Percentiles rank a stretch among this genome's conserved stretches.
These are phyloP conservation scores for Coleophoma cylindrospora DNA, from an alignment of 2,329 filamentous ascomycete genomes.

Conservation along the genomic window DNA sequence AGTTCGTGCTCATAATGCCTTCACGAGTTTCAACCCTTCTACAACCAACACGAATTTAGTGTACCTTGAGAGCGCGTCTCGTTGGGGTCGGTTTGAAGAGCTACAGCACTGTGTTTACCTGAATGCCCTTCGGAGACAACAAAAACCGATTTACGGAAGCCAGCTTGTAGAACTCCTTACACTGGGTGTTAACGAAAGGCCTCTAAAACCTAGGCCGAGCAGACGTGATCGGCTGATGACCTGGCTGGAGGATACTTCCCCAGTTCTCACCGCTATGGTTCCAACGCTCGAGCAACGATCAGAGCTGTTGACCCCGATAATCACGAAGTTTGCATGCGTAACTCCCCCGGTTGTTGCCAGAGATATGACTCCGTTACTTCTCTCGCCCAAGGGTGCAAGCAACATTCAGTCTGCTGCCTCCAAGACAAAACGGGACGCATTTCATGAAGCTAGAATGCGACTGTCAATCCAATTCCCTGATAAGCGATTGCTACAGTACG, in stretches of 20 bases:
- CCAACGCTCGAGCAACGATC: conserved; percentile 70
- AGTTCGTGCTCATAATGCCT: conserved; percentile 49
- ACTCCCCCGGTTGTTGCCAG: conserved; percentile 84
- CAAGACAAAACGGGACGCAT: conserved; percentile 68
- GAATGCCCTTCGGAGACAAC: conserved; percentile 75
- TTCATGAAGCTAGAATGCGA: conserved; percentile 89
- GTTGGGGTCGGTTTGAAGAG: conserved; percentile 69
- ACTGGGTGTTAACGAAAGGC: conserved; percentile 54
- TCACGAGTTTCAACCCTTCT: conserved; percentile 54
- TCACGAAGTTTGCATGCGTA: conserved; percentile 87
- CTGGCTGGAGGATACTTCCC: conserved; percentile 71
- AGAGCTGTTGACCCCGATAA: conserved; percentile 63
- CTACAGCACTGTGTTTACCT: conserved; percentile 77
- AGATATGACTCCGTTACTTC: conserved; percentile 64
- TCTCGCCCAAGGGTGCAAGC: conserved; percentile 55
- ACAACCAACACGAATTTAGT: conserved; percentile 65
- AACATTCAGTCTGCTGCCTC: conserved; percentile 51
- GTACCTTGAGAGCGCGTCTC: conserved; percentile 66
- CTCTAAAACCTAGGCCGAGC: conserved; percentile 54
- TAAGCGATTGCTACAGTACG: conserved; percentile 91
- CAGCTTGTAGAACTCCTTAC: conserved; percentile 72
- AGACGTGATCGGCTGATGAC: conserved; percentile 59
- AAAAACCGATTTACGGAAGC: conserved; percentile 75
- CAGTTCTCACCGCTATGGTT: conserved; percentile 60
- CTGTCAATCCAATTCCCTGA: conserved; percentile 96